These are phyloP conservation scores for Auxenochlorella pyrenoidosa DNA, from an alignment of 139 green algal genomes.

Conservation along the genomic window DNA sequence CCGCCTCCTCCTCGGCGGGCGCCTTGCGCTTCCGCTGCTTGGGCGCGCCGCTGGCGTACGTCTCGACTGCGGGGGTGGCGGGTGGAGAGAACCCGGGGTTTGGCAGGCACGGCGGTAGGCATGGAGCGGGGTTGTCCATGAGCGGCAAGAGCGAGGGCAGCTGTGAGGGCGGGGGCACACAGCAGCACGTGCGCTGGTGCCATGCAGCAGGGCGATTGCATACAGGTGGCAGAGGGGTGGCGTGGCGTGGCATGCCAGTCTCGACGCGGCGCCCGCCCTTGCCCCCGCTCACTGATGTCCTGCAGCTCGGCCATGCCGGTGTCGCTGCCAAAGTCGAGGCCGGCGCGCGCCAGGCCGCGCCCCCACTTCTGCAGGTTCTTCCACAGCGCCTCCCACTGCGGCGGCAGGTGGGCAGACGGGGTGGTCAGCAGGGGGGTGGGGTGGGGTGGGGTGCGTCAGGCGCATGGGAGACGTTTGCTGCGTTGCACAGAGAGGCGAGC, in stretches of 20 bases:
- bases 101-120: too few relatives aligned
- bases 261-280: too few relatives aligned
- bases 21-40: conserved; percentile 39
- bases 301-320: conserved; percentile 37
- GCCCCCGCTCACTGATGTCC: conserved; percentile 23
- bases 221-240: background rate
- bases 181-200: too few relatives aligned
- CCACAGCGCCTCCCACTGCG: conserved; percentile 32
- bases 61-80: conserved; percentile 17
- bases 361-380: conserved; percentile 37
- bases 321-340: conserved; percentile 30
- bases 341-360: conserved; percentile 10
- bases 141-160: too few relatives aligned
- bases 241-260: background rate
- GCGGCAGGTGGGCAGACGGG: background rate
- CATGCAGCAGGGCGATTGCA: background rate
- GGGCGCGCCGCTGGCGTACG: conserved; percentile 25
- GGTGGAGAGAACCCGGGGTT: too few relatives aligned
- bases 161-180: too few relatives aligned
- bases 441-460: background rate
- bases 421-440: background rate
- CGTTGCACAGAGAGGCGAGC: background rate
- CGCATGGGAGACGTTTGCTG: too few relatives aligned
- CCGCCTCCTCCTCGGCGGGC: background rate
- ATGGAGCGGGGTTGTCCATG: too few relatives aligned